Conservation (phyloP, 192 early-diverging fungal genomes). For the Coemansia sp. region DNA sequence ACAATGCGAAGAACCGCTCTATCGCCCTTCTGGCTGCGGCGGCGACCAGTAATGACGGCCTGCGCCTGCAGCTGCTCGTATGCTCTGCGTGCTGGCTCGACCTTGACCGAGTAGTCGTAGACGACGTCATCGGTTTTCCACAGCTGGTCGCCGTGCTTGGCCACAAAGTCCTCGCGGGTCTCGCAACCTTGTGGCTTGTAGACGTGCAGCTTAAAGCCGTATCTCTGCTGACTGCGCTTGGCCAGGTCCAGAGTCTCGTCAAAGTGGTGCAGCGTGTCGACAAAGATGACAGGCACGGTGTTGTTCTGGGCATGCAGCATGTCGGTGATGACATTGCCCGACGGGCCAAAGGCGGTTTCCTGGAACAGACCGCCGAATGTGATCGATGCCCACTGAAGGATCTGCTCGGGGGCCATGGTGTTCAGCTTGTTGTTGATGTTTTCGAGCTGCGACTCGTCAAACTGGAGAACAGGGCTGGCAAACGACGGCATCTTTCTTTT, state of each 20-base stretch:
- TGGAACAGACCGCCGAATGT: slow-evolving; percentile 82
- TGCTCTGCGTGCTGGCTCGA: slow-evolving; percentile 87
- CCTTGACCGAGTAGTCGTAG: slow-evolving; percentile 92
- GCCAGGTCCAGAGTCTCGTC: slow-evolving; percentile 85
- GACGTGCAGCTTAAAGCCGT: slow-evolving; percentile 68
- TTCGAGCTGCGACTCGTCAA: slow-evolving; percentile 58
- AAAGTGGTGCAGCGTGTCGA: slow-evolving; percentile 97
- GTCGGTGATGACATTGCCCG: slow-evolving; percentile 85
- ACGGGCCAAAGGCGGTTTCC: slow-evolving; percentile 92
- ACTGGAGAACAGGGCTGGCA: slow-evolving; percentile 36
- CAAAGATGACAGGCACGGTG: slow-evolving; percentile 74
- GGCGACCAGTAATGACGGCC: slow-evolving; percentile 87
- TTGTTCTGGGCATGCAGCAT: slow-evolving; percentile 73
- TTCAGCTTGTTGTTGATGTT: slow-evolving; percentile 75
- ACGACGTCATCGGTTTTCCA: slow-evolving; percentile 79
- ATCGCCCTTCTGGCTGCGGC: slow-evolving; percentile 83
- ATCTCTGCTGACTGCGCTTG: slow-evolving; percentile 63
- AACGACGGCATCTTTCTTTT: slow-evolving; percentile 34
- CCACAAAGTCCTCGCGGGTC: slow-evolving; percentile 68
- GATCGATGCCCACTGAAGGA: slow-evolving; percentile 84
- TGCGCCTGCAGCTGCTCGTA: slow-evolving; percentile 73
- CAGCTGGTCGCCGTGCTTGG: slow-evolving; percentile 71
- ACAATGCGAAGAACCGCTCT: slow-evolving; percentile 74
- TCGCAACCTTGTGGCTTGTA: slow-evolving; percentile 70
- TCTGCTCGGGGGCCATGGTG: slow-evolving; percentile 69